These are phyloP conservation scores for Kluyveromyces sp. DNA, from an alignment of 1,139 yeast genomes.

Conservation along the genomic window DNA sequence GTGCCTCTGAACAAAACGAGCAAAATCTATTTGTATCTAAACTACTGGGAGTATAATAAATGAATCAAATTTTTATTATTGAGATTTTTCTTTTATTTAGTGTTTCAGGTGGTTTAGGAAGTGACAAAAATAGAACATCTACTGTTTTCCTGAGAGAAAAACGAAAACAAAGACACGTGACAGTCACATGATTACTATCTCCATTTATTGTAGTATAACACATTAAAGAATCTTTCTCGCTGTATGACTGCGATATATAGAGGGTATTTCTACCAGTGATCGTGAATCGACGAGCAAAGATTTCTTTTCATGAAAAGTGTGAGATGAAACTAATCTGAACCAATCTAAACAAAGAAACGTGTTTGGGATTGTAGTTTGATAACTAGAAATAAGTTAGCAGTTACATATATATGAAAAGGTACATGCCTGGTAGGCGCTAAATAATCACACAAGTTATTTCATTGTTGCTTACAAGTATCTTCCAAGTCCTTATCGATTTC, in stretches of 20 bases:
- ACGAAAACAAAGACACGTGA: not conserved
- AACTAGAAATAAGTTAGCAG: not conserved
- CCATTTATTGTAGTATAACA: no score
- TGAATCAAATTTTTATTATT: not conserved
- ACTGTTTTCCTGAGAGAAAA: not conserved
- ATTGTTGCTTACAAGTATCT: conserved; percentile 35
- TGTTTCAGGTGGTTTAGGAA: not conserved
- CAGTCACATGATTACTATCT: no score
- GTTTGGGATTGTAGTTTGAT: not conserved
- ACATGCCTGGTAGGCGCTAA: no score
- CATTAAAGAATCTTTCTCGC: no score
- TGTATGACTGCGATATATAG: no score
- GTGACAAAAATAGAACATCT: conserved; percentile 4
- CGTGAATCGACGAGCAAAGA: no score
- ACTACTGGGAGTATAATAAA: not conserved
- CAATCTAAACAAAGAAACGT: no score
- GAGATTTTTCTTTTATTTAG: not conserved
- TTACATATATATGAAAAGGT: not conserved
- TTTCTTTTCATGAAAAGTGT: no score
- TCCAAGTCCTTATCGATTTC: conserved; percentile 27
- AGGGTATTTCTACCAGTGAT: no score
- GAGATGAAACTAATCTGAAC: no score
- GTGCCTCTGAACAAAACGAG: no score
- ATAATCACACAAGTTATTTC: not conserved
- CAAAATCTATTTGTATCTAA: not conserved